Conservation (phyloP, 1,284 basidiomycete species). For the Ceratobasidium sp. region DNA sequence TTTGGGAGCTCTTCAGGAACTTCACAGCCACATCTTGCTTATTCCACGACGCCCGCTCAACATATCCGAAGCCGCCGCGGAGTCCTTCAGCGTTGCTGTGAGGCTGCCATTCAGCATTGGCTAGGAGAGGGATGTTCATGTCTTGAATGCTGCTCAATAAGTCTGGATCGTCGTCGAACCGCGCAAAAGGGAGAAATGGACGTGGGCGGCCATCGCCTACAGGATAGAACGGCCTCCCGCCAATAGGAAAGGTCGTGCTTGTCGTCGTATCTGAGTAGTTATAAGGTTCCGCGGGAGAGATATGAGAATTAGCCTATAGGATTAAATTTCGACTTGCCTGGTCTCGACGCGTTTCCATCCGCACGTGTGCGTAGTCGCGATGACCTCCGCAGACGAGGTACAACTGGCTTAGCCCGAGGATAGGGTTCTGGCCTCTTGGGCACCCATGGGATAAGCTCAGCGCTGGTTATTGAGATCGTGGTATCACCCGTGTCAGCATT, state of each 20-base stretch:
- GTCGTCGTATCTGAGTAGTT: conserved; percentile 11
- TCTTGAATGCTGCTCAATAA: conserved; percentile 41
- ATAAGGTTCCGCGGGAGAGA: background rate
- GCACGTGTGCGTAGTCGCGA: conserved; percentile 19
- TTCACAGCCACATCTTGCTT: conserved; percentile 43
- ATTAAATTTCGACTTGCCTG: background rate
- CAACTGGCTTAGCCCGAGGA: background rate
- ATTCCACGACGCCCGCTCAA: conserved; percentile 41
- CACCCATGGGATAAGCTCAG: conserved; percentile 33
- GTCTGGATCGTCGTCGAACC: conserved; percentile 41
- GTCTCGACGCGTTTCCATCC: background rate
- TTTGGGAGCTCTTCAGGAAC: conserved; percentile 42
- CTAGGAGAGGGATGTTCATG: conserved; percentile 30
- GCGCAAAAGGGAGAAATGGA: conserved; percentile 39
- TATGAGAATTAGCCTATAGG: background rate
- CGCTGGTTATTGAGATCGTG: conserved; percentile 24
- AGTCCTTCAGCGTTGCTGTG: conserved; percentile 21
- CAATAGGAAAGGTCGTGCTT: background rate
- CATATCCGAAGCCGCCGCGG: conserved; percentile 42
- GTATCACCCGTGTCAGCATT: background rate
- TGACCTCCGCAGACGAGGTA: conserved; percentile 13
- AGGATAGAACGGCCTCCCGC: conserved; percentile 32
- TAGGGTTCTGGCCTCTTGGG: conserved; percentile 5
- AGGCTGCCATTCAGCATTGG: conserved; percentile 37
- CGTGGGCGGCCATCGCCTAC: conserved; percentile 14